These are phyloP conservation scores for Picea mariana DNA, from an alignment of 83 land plant genomes.

Conservation along the genomic window DNA sequence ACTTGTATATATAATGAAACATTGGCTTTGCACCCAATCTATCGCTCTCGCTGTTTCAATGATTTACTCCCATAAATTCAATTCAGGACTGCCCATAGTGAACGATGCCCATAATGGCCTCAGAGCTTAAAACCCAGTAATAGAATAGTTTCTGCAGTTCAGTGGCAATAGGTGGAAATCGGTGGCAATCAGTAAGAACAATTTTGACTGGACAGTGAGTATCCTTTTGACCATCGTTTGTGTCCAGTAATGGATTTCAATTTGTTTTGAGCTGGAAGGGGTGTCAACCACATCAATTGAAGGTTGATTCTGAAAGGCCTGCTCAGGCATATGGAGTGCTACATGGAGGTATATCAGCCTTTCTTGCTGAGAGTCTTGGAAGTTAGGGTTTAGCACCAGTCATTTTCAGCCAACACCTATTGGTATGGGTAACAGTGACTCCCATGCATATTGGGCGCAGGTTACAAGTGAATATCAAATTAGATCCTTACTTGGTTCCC, in stretches of 20 bases:
- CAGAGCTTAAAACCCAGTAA: too few relatives aligned
- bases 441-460: conserved; percentile 25
- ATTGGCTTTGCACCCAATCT: too few relatives aligned
- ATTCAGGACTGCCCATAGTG: too few relatives aligned
- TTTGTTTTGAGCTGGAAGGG: not conserved
- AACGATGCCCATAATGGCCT: too few relatives aligned
- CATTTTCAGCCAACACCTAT: conserved; percentile 22
- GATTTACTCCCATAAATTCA: too few relatives aligned
- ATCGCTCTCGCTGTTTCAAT: too few relatives aligned
- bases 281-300: conserved; percentile 7
- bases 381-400: conserved; percentile 25
- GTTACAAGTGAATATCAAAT: conserved; percentile 12
- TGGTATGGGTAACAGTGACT: conserved; percentile 21
- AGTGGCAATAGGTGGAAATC: too few relatives aligned
- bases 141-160: too few relatives aligned
- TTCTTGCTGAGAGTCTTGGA: conserved; percentile 26
- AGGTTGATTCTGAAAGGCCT: conserved; percentile 6
- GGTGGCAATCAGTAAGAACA: too few relatives aligned
- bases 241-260: not conserved
- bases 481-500: not conserved
- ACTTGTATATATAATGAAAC: too few relatives aligned
- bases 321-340: conserved; percentile 6
- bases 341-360: conserved; percentile 28
- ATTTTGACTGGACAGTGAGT: not conserved
- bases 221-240: not conserved